Evolutionary conservation across 2,329 filamentous ascomycete genomes (phyloP).

Genomic region (Alternaria incomplexa): DNA sequence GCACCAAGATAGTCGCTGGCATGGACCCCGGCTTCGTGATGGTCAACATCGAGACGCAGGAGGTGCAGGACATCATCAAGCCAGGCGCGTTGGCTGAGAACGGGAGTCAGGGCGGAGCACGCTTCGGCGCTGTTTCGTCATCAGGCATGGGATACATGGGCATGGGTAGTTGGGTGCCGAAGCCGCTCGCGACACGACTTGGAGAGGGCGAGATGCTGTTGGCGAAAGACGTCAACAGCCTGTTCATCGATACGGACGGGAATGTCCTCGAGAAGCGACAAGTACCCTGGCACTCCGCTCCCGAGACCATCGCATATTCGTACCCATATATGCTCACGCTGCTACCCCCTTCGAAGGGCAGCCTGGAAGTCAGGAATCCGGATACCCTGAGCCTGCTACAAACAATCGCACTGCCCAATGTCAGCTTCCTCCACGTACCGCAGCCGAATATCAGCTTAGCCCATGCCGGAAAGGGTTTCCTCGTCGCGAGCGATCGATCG

Average conservation of each 20-base stretch:
- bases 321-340: slow-evolving; percentile 94
- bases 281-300: slow-evolving; percentile 88
- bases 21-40: slow-evolving; percentile 91
- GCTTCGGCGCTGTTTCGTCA: slow-evolving; percentile 82
- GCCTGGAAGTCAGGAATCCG: slow-evolving; percentile 89
- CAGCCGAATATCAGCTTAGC: slow-evolving; percentile 93
- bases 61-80: slow-evolving; percentile 78
- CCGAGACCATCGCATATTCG: slow-evolving; percentile 91
- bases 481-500: slow-evolving; percentile 86
- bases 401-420: slow-evolving; percentile 79
- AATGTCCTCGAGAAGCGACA: slow-evolving; percentile 83
- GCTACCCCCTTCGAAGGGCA: slow-evolving; percentile 81
- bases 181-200: slow-evolving; percentile 83
- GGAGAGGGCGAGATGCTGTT: slow-evolving; percentile 84
- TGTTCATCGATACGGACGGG: slow-evolving; percentile 86
- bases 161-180: slow-evolving; percentile 88
- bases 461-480: slow-evolving; percentile 93
- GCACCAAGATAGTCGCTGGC: slow-evolving; percentile 84
- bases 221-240: slow-evolving; percentile 96
- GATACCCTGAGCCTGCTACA: slow-evolving; percentile 90
- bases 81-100: slow-evolving; percentile 73
- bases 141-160: slow-evolving; percentile 97
- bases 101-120: slow-evolving; percentile 68
- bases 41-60: slow-evolving; percentile 78
- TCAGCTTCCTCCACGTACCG: slow-evolving; percentile 85